phyloP scores from a whole-genome alignment of 2,329 filamentous ascomycete species.

The Pestalotiopsis sp. region DNA sequence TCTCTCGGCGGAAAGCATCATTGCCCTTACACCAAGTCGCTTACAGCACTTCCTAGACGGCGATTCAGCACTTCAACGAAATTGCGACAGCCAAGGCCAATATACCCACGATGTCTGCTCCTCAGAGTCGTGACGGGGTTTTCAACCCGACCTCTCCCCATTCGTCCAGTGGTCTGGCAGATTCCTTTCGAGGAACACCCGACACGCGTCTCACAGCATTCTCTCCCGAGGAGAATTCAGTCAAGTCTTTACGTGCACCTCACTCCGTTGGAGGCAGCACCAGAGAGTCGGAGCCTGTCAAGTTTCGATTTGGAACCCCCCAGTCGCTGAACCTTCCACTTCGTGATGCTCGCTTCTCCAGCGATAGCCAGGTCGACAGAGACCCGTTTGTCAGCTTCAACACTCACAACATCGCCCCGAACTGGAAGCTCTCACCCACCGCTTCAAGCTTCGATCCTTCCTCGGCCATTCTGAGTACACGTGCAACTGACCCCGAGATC shows the following conservation, averaged over 20 bases:
- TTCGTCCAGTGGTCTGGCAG: conserved; percentile 53
- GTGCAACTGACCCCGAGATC: not conserved
- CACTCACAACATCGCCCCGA: conserved; percentile 30
- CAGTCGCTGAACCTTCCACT: conserved; percentile 24
- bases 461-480: not conserved
- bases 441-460: conserved; percentile 54
- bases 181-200: conserved; percentile 65
- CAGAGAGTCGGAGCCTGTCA: conserved; percentile 29
- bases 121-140: conserved; percentile 6
- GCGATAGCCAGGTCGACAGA: conserved; percentile 31
- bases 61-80: not conserved
- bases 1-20: too few species aligned
- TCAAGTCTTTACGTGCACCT: conserved; percentile 43
- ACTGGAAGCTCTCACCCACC: conserved; percentile 63
- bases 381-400: conserved; percentile 57
- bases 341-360: conserved; percentile 21
- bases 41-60: too few species aligned
- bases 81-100: too few species aligned
- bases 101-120: not conserved
- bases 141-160: conserved; percentile 42
- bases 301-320: conserved; percentile 25
- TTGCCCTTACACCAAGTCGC: too few species aligned
- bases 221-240: conserved; percentile 60
- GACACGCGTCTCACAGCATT: conserved; percentile 66
- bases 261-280: conserved; percentile 33